Base-by-base conservation (phyloP, 345 rosid species). In the Citrus sp. region DNA sequence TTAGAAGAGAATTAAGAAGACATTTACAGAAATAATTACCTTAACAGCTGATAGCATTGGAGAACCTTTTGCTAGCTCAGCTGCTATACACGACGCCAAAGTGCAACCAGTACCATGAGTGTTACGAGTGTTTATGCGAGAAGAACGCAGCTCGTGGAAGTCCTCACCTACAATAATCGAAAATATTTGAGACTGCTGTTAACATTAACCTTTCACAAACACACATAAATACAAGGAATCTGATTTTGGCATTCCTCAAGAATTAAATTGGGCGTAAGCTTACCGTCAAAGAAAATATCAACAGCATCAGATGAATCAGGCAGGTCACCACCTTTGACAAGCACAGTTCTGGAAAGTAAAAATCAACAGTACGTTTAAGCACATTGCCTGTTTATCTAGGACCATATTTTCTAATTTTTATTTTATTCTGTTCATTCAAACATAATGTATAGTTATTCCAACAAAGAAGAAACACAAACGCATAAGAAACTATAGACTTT, bases 61-160 rank as follows among this genome's bases (percentile, higher is more conserved):
- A 83, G 88, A 91, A 73, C 98, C 99, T 90, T 92, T 92, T 34
- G 97, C 99, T 77, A 96, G 86, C 82, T 96, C 99, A 70, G 99
- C 97, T 59, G 99, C 99, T 79, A 96, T 91, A 40, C 92, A 90
- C n/a, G 99, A 96, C 55, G 98, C 99, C 90, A 96, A 83, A 75
- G 90, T 96, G 87, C 99, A 96, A 70, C 99, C 99, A 74, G 99
- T 92, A 71, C 99, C 99, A 79, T 94, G 98, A 79, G 97, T 90
- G 69, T 94, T 94, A 71, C 80, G 86, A 77, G 98, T 96, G 80
- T 82, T 82, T 80, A 94, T 76, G 51, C 99, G 95, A 61, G 91
- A 77, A 30, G 92, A 87, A 74, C 81, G 79, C 75, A 96, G 85
- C 75, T 92, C 97, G 78, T 90, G 83, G 82, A 85, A 86, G 38